Evolutionary conservation across 1,139 yeast genomes (phyloP), one percentile per base, ranked within the genome.

Genomic region (Pneumocystis oryctolagi): DNA sequence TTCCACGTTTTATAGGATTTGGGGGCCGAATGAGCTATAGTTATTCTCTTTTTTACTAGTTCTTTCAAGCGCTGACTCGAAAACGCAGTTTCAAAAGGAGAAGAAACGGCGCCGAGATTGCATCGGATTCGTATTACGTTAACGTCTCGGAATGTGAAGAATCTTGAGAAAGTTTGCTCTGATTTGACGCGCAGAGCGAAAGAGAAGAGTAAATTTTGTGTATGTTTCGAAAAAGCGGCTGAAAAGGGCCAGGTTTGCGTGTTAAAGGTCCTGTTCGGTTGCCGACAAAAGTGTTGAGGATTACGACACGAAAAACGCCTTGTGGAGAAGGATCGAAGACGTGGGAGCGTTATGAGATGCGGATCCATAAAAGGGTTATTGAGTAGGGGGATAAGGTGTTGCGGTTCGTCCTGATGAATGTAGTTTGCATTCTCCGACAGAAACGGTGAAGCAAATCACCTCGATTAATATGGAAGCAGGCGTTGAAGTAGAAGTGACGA

Each of bases 311-410:
- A 88, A 94, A 94, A 89, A 66, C 98, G 77, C 99, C 99, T 76
- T 94, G 94, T 80, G 99, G 99, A 90, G 97, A 94, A 84, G 99
- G 99, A 90, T 92, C 98, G 75, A 92, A 94, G 90, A 94, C 99
- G 75, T 94, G 97, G 97, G 99, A 94, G 79, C 82, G 95, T 75
- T 94, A 85, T 80, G 98, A 94, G 84, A 88, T 94, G 96, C 89
- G 97, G 86, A 89, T 94, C 84, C 98, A 94, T 96, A 94, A 94
- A 94, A 90, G 99, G 82, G 86, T 89, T 79, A 89, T 92, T 76
- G 97, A 92, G 68, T 66, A 65, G 53, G 68, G 64, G 12, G 28
- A 5, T n/a, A 8, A 5, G 25, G 20, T 39, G 28, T 32, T 42
- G 37, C 6, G 42, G n/a, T 2, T 63, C n/a, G 28, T 40, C n/a